These are phyloP conservation scores for Sporisorium graminicola DNA, from an alignment of 1,284 basidiomycete genomes.

Conservation along the genomic window DNA sequence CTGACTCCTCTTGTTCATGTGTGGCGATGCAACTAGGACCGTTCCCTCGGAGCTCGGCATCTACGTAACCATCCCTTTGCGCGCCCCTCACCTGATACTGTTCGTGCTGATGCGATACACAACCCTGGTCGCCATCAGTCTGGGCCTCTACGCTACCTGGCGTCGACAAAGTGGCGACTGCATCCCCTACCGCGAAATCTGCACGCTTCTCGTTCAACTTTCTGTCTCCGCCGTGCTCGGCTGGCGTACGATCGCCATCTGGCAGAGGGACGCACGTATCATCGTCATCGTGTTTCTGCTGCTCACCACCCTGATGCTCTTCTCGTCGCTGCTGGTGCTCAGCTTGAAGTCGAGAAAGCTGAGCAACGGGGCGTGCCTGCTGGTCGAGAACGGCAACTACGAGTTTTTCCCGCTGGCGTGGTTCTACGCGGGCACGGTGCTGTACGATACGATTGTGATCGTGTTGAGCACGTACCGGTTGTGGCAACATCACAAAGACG, in stretches of 20 bases:
- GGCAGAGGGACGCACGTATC: slow-evolving; percentile 53
- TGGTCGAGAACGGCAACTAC: slow-evolving; percentile 23
- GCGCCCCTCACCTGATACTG: slow-evolving; percentile 46
- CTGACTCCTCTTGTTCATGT: background rate
- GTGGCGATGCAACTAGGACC: slow-evolving; percentile 17
- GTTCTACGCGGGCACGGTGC: slow-evolving; percentile 54
- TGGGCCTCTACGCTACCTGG: slow-evolving; percentile 49
- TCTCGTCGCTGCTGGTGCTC: slow-evolving; percentile 49
- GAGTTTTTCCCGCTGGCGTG: slow-evolving; percentile 45
- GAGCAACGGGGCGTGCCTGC: slow-evolving; percentile 38
- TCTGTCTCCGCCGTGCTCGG: slow-evolving; percentile 48
- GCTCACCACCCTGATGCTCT: slow-evolving; percentile 38
- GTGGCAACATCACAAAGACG: slow-evolving; percentile 35
- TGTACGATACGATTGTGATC: slow-evolving; percentile 50
- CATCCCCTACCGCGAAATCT: slow-evolving; percentile 37
- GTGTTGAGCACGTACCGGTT: slow-evolving; percentile 52
- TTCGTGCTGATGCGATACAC: slow-evolving; percentile 56
- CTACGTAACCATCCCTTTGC: slow-evolving; percentile 25
- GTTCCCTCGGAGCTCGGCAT: slow-evolving; percentile 31
- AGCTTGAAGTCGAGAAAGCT: slow-evolving; percentile 33
- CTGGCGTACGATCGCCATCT: slow-evolving; percentile 62
- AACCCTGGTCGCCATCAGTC: slow-evolving; percentile 38
- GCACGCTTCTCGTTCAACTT: slow-evolving; percentile 52
- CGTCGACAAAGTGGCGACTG: slow-evolving; percentile 24
- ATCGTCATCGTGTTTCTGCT: slow-evolving; percentile 42